Evolutionary conservation across 352 stramenopile species (phyloP), one percentile per base, ranked within the genome.

Genomic region (Albugo candida): DNA sequence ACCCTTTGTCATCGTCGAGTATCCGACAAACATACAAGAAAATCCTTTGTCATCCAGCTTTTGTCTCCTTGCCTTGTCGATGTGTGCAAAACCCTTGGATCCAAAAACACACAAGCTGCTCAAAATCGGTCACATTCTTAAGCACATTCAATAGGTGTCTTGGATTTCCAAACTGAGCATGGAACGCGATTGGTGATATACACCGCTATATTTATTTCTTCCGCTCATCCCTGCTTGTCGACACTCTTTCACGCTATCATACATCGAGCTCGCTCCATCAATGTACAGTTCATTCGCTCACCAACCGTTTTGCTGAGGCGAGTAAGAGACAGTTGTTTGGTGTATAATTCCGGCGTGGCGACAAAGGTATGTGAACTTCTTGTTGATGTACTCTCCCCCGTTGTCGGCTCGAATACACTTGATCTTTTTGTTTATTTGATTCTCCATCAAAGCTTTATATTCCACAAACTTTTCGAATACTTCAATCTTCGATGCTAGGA

Each of bases 401-500:
- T n/a, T 31, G 24, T 31, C 24, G 24, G 24, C 57, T 4, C 57
- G 44, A 8, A 72, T 13, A 27, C 39, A 49, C 45, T 64, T 58
- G 5, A n/a, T 49, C 0, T 45, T 44, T n/a, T 53, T 12, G 10
- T 48, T 45, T 11, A 47, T 59, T 16, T 65, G 49, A 5, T 53
- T 59, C 38, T 63, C 50, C 6, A 55, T 47, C 0, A 53, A 39
- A 1, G 35, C 31, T 37, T 54, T 50, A 47, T 51, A 60, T 21
- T 20, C n/a, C 2, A 31, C 24, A 8, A 31, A 48, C 44, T 53
- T 56, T 13, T 4, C 13, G 1, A 36, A 5, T 16, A 56, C 52
- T 10, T 63, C 52, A n/a, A n/a, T n/a, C 8, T 62, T 65, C 10
- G 14, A 47, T 17, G 54, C 51, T 16, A 63, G 17, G 40, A 56